Evolutionary conservation across 805 yeast species (phyloP).

Genomic region (Yarrowia divulgata): DNA sequence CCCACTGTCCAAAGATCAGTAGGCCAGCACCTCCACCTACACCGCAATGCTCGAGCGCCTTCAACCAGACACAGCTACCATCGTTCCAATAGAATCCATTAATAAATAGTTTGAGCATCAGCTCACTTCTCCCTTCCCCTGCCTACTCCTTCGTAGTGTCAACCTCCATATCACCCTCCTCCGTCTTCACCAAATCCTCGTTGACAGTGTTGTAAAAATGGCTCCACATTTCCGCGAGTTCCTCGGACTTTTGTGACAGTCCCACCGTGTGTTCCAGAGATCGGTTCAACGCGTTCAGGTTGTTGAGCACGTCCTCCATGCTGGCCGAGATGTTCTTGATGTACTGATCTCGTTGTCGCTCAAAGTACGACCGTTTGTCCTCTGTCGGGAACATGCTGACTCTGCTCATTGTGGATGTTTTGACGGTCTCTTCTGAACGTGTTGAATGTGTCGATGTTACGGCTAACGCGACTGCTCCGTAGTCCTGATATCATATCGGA

Average conservation of each 20-base stretch:
- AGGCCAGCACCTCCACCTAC: too few species aligned
- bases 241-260: conserved; percentile 78
- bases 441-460: too few species aligned
- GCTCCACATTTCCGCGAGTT: conserved; percentile 73
- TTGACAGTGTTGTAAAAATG: conserved; percentile 59
- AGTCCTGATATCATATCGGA: neutral
- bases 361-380: conserved; percentile 55
- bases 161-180: conserved; percentile 23
- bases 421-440: too few species aligned
- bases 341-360: conserved; percentile 64
- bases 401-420: conserved; percentile 11
- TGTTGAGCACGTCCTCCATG: conserved; percentile 70
- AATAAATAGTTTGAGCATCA: neutral
- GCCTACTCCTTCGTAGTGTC: conserved; percentile 12
- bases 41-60: too few species aligned
- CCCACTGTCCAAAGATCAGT: too few species aligned
- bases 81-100: neutral
- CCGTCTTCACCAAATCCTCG: conserved; percentile 12
- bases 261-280: conserved; percentile 71
- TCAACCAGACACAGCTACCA: neutral
- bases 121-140: neutral
- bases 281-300: conserved; percentile 69
- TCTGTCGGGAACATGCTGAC: conserved; percentile 37
- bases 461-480: too few species aligned
- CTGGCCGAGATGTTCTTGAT: conserved; percentile 62